phyloP scores from a whole-genome alignment of 768 basidiomycete species.

The Boletus huronensis region DNA sequence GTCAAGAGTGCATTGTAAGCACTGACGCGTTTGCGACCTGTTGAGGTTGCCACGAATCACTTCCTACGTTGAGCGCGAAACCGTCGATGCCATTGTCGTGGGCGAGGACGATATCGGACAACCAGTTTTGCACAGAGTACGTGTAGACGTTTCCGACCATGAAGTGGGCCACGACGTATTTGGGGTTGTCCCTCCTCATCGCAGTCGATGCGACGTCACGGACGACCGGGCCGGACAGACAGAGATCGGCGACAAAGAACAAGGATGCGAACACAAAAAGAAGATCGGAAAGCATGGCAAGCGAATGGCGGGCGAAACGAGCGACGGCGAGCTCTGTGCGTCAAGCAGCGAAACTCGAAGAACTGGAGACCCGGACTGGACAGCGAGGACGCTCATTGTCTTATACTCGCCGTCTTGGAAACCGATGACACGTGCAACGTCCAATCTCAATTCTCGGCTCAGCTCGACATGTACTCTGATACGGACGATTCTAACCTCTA shows the following conservation, averaged over 20 bases:
- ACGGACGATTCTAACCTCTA: no score
- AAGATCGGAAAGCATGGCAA: slow-evolving; percentile 18
- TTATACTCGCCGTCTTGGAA: slow-evolving; percentile 12
- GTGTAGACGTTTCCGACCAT: slow-evolving; percentile 67
- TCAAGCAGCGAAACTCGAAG: slow-evolving; percentile 12
- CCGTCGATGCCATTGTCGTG: slow-evolving; percentile 59
- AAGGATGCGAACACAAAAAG: slow-evolving; percentile 12
- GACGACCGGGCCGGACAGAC: slow-evolving; percentile 14
- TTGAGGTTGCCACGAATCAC: slow-evolving; percentile 57
- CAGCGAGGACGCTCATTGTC: neutral
- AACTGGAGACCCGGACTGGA: neutral
- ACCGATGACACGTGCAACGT: neutral
- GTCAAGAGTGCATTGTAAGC: slow-evolving; percentile 1
- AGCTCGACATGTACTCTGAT: no score
- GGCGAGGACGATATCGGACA: slow-evolving; percentile 55
- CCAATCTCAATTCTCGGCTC: neutral
- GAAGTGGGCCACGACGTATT: slow-evolving; percentile 56
- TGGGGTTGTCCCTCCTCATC: slow-evolving; percentile 20
- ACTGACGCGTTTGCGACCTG: slow-evolving; percentile 64
- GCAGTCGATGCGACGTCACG: neutral
- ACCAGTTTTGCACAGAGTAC: slow-evolving; percentile 43
- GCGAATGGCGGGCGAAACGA: slow-evolving; percentile 16
- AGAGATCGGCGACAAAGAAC: slow-evolving; percentile 6
- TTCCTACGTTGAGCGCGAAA: slow-evolving; percentile 70
- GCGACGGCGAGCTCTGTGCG: slow-evolving; percentile 9